These are phyloP conservation scores for Magnusiomyces suaveolens DNA, from an alignment of 1,139 yeast species.

Conservation along the genomic window DNA sequence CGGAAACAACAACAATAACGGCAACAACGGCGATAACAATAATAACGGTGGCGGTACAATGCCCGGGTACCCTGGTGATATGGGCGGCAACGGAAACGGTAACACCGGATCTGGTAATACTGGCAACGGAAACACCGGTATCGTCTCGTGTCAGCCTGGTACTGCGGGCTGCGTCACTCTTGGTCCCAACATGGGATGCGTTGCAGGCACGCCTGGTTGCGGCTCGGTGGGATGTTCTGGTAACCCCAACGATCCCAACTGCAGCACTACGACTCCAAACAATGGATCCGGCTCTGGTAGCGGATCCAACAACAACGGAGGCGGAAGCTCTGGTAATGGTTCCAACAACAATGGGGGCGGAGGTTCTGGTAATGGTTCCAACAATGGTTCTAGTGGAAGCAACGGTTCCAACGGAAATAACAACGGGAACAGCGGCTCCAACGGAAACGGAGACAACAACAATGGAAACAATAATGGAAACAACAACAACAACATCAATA, in stretches of 20 bases:
- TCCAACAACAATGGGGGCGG: too few relatives aligned
- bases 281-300: not conserved
- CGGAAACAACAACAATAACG: not conserved
- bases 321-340: too few relatives aligned
- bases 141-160: too few relatives aligned
- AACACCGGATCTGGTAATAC: too few relatives aligned
- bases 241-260: too few relatives aligned
- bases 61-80: not conserved
- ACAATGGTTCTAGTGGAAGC: not conserved
- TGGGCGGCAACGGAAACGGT: not conserved
- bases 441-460: not conserved
- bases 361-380: not conserved
- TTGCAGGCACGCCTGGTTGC: too few relatives aligned
- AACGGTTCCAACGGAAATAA: not conserved
- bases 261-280: too few relatives aligned
- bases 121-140: too few relatives aligned
- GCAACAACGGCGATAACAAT: slow-evolving; percentile 21
- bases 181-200: too few relatives aligned
- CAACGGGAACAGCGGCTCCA: not conserved
- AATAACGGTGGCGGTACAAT: not conserved
- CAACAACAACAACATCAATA: not conserved
- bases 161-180: too few relatives aligned
- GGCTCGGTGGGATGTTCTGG: too few relatives aligned
- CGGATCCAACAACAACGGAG: too few relatives aligned
- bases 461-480: not conserved